A percentile compares a stretch with the other conserved stretches of the same genome.
Evolutionary conservation across 441 rosid genomes (phyloP).

Genomic region (Breynia disticha): DNA sequence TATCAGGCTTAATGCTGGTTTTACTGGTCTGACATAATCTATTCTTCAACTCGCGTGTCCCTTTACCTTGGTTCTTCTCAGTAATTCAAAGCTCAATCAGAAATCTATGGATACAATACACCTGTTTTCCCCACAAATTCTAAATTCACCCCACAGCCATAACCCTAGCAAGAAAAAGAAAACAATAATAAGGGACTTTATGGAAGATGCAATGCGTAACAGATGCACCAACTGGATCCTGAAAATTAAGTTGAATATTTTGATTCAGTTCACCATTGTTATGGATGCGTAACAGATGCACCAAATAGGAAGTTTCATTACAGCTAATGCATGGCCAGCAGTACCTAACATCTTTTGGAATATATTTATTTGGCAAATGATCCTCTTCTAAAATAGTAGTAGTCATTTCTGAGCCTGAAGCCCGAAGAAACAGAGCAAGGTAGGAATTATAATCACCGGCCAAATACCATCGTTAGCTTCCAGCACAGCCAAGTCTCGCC

Average conservation of each 20-base stretch:
- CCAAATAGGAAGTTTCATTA: too few species aligned
- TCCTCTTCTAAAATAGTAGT: slow-evolving; percentile 58
- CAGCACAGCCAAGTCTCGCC: slow-evolving; percentile 75
- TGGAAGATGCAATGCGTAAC: slow-evolving; percentile 14
- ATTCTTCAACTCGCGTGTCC: too few species aligned
- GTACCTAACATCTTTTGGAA: slow-evolving; percentile 83
- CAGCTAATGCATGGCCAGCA: slow-evolving; percentile 1
- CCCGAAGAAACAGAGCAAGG: slow-evolving; percentile 90
- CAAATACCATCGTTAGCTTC: slow-evolving; percentile 80
- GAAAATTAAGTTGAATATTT: background rate
- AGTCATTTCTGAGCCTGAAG: slow-evolving; percentile 79
- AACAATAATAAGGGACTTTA: background rate
- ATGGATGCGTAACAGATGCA: too few species aligned
- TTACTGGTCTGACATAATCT: too few species aligned
- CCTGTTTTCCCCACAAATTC: too few species aligned
- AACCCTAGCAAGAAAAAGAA: background rate
- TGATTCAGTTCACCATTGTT: background rate
- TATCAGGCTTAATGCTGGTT: too few species aligned
- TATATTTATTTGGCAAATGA: slow-evolving; percentile 90
- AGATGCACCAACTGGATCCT: slow-evolving; percentile 57
- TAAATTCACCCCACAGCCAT: too few species aligned
- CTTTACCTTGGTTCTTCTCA: too few species aligned
- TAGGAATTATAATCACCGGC: slow-evolving; percentile 85
- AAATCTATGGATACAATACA: too few species aligned
- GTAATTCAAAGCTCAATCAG: too few species aligned